These are phyloP conservation scores for Scytalidium sp. DNA, from an alignment of 2,329 filamentous ascomycete species.

Conservation along the genomic window DNA sequence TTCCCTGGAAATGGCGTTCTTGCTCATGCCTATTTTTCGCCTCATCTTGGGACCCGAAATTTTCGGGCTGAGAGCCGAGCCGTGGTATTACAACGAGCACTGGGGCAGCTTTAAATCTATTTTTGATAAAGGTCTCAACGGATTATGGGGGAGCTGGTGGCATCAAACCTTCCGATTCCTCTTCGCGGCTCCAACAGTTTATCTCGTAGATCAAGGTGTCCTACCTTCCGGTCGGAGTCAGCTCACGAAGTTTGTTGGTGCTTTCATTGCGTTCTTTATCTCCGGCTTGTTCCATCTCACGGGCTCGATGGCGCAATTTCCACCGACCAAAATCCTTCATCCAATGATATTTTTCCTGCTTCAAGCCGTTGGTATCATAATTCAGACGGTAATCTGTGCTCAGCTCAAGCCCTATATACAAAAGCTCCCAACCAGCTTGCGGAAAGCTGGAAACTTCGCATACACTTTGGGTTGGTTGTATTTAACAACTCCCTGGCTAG, in stretches of 20 bases:
- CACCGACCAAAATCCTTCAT: conserved; percentile 44
- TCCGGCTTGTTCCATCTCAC: conserved; percentile 68
- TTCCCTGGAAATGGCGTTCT: conserved; percentile 60
- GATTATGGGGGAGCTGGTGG: conserved; percentile 86
- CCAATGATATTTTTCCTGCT: conserved; percentile 69
- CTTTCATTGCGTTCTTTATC: conserved; percentile 57
- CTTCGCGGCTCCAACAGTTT: conserved; percentile 59
- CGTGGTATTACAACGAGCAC: conserved; percentile 59
- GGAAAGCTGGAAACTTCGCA: conserved; percentile 55
- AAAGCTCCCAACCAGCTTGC: conserved; percentile 40
- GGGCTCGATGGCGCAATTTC: conserved; percentile 66
- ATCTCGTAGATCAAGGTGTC: conserved; percentile 39
- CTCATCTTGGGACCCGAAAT: conserved; percentile 46
- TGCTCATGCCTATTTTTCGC: conserved; percentile 55
- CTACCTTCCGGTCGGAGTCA: conserved; percentile 31
- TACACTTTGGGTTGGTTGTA: conserved; percentile 68
- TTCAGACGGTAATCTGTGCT: conserved; percentile 48
- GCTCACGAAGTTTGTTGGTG: conserved; percentile 30
- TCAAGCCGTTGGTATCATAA: conserved; percentile 62
- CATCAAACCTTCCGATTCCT: conserved; percentile 83
- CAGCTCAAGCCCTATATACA: conserved; percentile 31
- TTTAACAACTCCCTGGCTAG: conserved; percentile 60
- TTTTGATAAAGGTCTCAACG: conserved; percentile 68
- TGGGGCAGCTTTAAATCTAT: conserved; percentile 55
- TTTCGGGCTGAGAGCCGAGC: conserved; percentile 56